These are phyloP conservation scores for Stephanodiscus minutulus DNA, from an alignment of 108 stramenopile genomes.

Conservation along the genomic window DNA sequence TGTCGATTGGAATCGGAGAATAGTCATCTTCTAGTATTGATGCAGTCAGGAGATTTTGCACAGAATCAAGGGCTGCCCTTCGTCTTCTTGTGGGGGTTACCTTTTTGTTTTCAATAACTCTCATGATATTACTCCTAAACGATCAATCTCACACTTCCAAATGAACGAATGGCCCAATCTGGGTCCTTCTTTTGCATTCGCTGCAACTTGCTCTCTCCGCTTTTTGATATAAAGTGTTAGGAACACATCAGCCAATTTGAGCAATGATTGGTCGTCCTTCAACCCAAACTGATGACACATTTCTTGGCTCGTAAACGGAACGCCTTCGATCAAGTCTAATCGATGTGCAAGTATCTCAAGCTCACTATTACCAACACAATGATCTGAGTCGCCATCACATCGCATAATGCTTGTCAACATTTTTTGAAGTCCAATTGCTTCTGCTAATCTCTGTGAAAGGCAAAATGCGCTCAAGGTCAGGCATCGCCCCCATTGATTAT, in stretches of 20 bases:
- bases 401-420: slow-evolving; percentile 16
- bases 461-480: neutral
- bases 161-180: too few relatives aligned
- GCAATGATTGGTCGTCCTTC: slow-evolving; percentile 7
- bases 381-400: slow-evolving; percentile 21
- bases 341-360: slow-evolving; percentile 30
- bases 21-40: too few relatives aligned
- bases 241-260: slow-evolving; percentile 22
- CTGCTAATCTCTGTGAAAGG: slow-evolving; percentile 22
- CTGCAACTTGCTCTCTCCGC: slow-evolving; percentile 20
- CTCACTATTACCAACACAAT: slow-evolving; percentile 36
- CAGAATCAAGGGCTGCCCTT: too few relatives aligned
- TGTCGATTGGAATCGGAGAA: too few relatives aligned
- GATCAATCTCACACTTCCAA: too few relatives aligned
- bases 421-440: slow-evolving; percentile 32
- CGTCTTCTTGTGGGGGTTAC: too few relatives aligned
- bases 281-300: slow-evolving; percentile 13
- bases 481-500: neutral
- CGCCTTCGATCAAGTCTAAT: slow-evolving; percentile 30
- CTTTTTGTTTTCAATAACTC: too few relatives aligned
- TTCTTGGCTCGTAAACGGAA: slow-evolving; percentile 33
- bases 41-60: too few relatives aligned
- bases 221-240: slow-evolving; percentile 34
- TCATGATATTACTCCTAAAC: too few relatives aligned
- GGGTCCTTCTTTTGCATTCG: too few relatives aligned